Evolutionary conservation across 331 rosid genomes (phyloP).

Genomic region (Telfairia occidentalis): DNA sequence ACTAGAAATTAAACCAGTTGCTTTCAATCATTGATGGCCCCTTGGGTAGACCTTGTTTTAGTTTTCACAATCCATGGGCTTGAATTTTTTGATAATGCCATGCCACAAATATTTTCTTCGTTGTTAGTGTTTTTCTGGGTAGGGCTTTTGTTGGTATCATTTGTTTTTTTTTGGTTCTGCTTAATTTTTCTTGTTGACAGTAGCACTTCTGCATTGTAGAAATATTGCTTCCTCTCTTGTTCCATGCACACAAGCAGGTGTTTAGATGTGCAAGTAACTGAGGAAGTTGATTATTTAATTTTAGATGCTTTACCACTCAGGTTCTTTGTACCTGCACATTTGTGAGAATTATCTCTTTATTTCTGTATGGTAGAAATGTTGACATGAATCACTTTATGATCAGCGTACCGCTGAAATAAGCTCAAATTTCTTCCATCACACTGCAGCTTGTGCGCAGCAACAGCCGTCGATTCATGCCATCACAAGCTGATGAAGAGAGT

Average conservation of each 20-base stretch:
- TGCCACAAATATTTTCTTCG: background rate
- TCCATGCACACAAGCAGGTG: background rate
- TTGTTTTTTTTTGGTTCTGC: background rate
- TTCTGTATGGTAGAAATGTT: background rate
- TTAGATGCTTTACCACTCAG: background rate
- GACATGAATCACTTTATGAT: background rate
- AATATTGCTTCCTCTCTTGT: conserved; percentile 1
- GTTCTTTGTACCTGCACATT: conserved; percentile 1
- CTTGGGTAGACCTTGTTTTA: background rate
- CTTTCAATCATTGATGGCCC: background rate
- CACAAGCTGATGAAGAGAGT: conserved; percentile 89
- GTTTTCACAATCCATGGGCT: background rate
- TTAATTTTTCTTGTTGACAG: background rate
- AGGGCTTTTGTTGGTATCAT: background rate
- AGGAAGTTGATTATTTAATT: conserved; percentile 4
- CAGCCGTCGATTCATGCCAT: conserved; percentile 78
- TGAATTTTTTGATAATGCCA: background rate
- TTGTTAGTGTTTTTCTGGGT: background rate
- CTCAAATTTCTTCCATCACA: background rate
- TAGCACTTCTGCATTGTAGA: conserved; percentile 4
- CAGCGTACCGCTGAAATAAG: background rate
- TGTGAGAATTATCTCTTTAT: background rate
- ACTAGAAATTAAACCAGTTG: background rate
- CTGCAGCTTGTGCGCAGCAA: conserved; percentile 98
- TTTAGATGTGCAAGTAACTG: conserved; percentile 2